These are phyloP conservation scores for Chrysanthemum lavandulifolium DNA, from an alignment of 129 eudicot species.

Conservation along the genomic window DNA sequence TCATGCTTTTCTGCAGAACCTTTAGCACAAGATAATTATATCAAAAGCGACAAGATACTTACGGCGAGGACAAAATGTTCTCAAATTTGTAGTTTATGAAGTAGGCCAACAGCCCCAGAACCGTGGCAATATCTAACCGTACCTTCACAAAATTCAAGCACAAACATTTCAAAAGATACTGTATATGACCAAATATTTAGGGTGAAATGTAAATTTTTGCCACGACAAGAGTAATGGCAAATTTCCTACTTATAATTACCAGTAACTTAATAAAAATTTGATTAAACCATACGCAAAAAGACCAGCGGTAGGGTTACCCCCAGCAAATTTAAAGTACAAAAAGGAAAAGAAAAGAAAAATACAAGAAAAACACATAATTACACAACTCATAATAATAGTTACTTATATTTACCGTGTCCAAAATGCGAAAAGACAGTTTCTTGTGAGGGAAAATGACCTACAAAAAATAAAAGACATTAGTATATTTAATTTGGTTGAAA, in stretches of 20 bases:
- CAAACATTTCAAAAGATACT: background rate
- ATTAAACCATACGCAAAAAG: background rate
- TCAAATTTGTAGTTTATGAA: slow-evolving; percentile 93
- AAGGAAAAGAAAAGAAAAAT: background rate
- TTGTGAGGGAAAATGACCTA: slow-evolving; percentile 98
- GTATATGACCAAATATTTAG: background rate
- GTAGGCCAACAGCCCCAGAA: slow-evolving; percentile 88
- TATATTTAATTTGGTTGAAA: slow-evolving; percentile 8
- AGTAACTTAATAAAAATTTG: background rate
- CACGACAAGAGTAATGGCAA: background rate
- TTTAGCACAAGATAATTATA: slow-evolving; percentile 1
- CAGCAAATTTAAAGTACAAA: slow-evolving; percentile 10
- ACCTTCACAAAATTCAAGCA: slow-evolving; percentile 50
- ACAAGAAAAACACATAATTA: background rate
- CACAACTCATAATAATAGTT: background rate
- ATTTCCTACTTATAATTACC: background rate
- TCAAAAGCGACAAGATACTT: slow-evolving; percentile 33
- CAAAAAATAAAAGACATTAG: slow-evolving; percentile 20
- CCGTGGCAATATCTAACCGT: slow-evolving; percentile 85
- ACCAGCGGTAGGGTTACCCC: background rate
- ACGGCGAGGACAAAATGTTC: slow-evolving; percentile 82
- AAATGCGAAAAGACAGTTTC: slow-evolving; percentile 94
- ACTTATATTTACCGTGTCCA: slow-evolving; percentile 75
- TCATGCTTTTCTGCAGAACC: background rate
- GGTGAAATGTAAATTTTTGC: background rate